phyloP scores from a whole-genome alignment of 2,329 filamentous ascomycete species.

The Eutypella sp. region DNA sequence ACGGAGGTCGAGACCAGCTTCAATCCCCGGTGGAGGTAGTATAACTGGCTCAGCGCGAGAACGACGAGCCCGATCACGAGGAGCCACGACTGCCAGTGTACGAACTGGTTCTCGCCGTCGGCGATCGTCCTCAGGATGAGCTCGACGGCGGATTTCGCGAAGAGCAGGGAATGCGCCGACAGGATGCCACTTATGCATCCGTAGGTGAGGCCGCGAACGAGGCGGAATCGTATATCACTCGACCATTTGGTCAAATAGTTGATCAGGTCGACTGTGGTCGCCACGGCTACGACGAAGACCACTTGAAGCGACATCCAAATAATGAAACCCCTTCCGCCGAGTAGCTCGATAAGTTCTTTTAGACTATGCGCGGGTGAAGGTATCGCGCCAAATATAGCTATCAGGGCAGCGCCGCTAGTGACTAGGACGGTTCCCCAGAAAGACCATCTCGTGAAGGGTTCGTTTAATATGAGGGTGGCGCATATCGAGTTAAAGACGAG shows the following conservation, averaged over 20 bases:
- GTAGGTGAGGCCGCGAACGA: constrained; percentile 79
- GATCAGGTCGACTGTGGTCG: constrained; percentile 56
- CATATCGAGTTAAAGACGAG: constrained; percentile 98
- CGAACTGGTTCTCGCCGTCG: constrained; percentile 87
- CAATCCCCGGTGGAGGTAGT: constrained; percentile 88
- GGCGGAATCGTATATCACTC: constrained; percentile 62
- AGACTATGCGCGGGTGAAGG: constrained; percentile 88
- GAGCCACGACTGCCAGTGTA: constrained; percentile 90
- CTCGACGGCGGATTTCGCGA: constrained; percentile 96
- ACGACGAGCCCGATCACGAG: constrained; percentile 77
- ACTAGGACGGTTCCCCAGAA: constrained; percentile 85
- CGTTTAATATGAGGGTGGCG: constrained; percentile 84
- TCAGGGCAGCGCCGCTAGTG: constrained; percentile 80
- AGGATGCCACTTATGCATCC: constrained; percentile 88
- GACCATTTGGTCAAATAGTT: constrained; percentile 47
- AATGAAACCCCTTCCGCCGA: constrained; percentile 71
- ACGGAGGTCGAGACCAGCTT: constrained; percentile 95
- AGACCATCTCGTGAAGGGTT: constrained; percentile 94
- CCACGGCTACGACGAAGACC: constrained; percentile 64
- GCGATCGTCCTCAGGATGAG: constrained; percentile 80
- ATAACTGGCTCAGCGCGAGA: constrained; percentile 84
- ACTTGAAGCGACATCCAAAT: constrained; percentile 83
- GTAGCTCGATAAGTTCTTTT: constrained; percentile 70
- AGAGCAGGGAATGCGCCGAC: constrained; percentile 85
- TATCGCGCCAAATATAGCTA: constrained; percentile 90